A percentile compares a stretch with the other conserved stretches of the same genome.
These are phyloP conservation scores for Debaryomyces singareniensis DNA, from an alignment of 1,139 yeast genomes.

Conservation along the genomic window DNA sequence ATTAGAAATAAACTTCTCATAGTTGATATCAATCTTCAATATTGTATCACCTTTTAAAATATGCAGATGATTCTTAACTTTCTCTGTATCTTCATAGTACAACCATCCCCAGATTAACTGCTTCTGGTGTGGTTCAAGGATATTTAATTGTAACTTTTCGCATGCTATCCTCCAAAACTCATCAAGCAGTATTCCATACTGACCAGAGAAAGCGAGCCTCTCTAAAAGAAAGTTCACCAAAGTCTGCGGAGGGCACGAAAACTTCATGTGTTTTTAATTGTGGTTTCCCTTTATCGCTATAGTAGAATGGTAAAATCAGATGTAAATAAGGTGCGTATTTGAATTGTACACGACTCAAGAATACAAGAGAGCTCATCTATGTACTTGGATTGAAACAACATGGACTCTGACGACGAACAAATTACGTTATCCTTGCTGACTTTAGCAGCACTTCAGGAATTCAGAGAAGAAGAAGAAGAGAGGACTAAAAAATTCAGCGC, in stretches of 20 bases:
- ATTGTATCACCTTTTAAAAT: conserved; percentile 12
- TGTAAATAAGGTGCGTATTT: too few relatives aligned
- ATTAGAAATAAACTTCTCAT: conserved; percentile 13
- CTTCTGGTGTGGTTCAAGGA: conserved; percentile 29
- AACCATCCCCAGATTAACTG: conserved; percentile 38
- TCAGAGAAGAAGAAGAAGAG: conserved; percentile 58
- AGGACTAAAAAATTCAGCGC: conserved; percentile 55
- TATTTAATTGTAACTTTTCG: conserved; percentile 12
- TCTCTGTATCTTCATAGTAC: conserved; percentile 19
- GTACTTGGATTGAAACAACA: too few relatives aligned
- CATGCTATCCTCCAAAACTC: conserved; percentile 27
- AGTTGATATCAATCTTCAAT: conserved; percentile 13
- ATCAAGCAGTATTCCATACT: conserved; percentile 20
- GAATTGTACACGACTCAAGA: too few relatives aligned
- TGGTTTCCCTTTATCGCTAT: neutral
- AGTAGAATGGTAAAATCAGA: too few relatives aligned
- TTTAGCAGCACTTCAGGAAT: conserved; percentile 71
- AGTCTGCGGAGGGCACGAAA: conserved; percentile 23
- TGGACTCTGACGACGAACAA: conserved; percentile 32
- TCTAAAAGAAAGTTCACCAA: conserved; percentile 22
- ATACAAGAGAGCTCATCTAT: too few relatives aligned
- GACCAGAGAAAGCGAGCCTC: conserved; percentile 32
- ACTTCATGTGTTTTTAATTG: conserved; percentile 12
- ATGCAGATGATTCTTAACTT: conserved; percentile 11
- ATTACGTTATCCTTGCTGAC: conserved; percentile 60